These are phyloP conservation scores for Hypoxylon sp. DNA, from an alignment of 2,329 filamentous ascomycete species.

Conservation along the genomic window DNA sequence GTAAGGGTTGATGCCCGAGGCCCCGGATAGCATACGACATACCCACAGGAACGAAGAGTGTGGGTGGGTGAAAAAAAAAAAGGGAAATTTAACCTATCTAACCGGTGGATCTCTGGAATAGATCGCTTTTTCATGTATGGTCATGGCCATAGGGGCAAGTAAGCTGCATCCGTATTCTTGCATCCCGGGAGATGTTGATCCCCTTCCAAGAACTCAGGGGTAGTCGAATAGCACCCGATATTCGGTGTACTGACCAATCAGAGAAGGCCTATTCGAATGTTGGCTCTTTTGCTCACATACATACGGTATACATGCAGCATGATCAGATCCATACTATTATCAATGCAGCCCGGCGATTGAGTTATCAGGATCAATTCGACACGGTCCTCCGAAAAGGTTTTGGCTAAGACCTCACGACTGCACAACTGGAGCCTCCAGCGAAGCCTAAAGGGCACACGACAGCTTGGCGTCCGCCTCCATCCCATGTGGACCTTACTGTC, in stretches of 20 bases:
- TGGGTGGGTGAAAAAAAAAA: slow-evolving; percentile 22
- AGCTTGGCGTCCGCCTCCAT: slow-evolving; percentile 8
- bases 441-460: slow-evolving; percentile 18
- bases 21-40: slow-evolving; percentile 25
- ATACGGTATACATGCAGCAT: slow-evolving; percentile 14
- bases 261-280: slow-evolving; percentile 2
- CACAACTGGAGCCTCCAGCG: slow-evolving; percentile 1
- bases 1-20: slow-evolving; percentile 22
- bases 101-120: slow-evolving; percentile 13
- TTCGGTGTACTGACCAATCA: slow-evolving; percentile 26
- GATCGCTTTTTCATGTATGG: slow-evolving; percentile 17
- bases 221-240: slow-evolving; percentile 16
- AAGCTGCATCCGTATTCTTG: slow-evolving; percentile 18
- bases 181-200: slow-evolving; percentile 15
- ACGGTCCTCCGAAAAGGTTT: slow-evolving; percentile 36
- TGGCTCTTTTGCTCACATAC: slow-evolving; percentile 5
- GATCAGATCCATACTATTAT: slow-evolving; percentile 4
- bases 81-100: slow-evolving; percentile 8
- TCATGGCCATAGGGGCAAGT: slow-evolving; percentile 14
- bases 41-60: slow-evolving; percentile 21
- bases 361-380: slow-evolving; percentile 5
- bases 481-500: slow-evolving; percentile 6
- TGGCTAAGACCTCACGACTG: slow-evolving; percentile 15
- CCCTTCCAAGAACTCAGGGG: slow-evolving; percentile 23
- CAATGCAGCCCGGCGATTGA: slow-evolving; percentile 9